A percentile compares a stretch with the other conserved stretches of the same genome.
These are phyloP conservation scores for Auriscalpium orientale DNA, from an alignment of 768 basidiomycete genomes.

Conservation along the genomic window DNA sequence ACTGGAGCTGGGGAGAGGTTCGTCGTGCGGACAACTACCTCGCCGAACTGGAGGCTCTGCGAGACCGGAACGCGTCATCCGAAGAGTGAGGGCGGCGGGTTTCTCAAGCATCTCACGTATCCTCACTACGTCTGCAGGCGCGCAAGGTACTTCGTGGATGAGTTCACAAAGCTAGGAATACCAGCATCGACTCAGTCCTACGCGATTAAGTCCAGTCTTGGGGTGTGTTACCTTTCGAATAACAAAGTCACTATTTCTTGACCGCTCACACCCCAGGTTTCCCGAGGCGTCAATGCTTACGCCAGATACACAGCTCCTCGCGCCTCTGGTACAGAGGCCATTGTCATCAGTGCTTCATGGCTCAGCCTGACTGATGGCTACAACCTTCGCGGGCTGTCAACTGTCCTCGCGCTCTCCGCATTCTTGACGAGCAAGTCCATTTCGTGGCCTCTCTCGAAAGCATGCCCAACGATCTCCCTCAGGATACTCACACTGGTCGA, in stretches of 20 bases:
- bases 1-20: conserved; percentile 91
- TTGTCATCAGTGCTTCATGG: conserved; percentile 91
- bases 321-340: conserved; percentile 87
- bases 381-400: conserved; percentile 83
- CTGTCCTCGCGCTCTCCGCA: conserved; percentile 74
- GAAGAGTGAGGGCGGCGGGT: conserved; percentile 49
- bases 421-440: conserved; percentile 67
- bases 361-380: conserved; percentile 55
- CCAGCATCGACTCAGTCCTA: conserved; percentile 64
- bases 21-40: conserved; percentile 80
- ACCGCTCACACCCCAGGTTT: conserved; percentile 28
- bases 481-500: conserved; percentile 92
- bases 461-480: background rate
- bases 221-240: conserved; percentile 33
- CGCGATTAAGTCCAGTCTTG: conserved; percentile 40
- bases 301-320: conserved; percentile 78
- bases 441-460: background rate
- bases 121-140: conserved; percentile 39
- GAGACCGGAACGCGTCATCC: conserved; percentile 56
- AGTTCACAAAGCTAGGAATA: conserved; percentile 74
- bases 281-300: conserved; percentile 74
- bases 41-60: conserved; percentile 54
- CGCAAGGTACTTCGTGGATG: conserved; percentile 47
- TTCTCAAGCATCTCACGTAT: background rate
- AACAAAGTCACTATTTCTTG: conserved; percentile 2